Evolutionary conservation across 306 rosid species (phyloP).

Genomic region (Mimosa pudica): DNA sequence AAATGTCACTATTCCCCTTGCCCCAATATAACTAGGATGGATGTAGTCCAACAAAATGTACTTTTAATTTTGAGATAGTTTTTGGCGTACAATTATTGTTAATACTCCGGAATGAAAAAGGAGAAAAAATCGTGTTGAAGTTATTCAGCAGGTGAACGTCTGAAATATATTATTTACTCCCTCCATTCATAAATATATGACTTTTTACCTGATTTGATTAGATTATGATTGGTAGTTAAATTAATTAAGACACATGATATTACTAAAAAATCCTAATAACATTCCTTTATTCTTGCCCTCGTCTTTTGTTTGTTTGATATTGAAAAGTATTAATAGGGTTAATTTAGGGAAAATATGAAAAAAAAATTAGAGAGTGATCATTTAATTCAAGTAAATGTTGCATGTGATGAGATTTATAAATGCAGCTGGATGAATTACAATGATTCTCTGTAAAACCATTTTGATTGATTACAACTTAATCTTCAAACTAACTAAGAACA

Average conservation of each 20-base stretch:
- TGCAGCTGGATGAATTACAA: not conserved
- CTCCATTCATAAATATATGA: too few relatives aligned
- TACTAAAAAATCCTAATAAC: too few relatives aligned
- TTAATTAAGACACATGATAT: too few relatives aligned
- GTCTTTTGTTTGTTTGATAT: too few relatives aligned
- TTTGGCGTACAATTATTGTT: not conserved
- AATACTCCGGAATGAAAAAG: not conserved
- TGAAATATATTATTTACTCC: too few relatives aligned
- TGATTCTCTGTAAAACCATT: not conserved
- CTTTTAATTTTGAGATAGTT: not conserved
- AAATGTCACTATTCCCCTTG: not conserved
- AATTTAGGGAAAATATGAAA: too few relatives aligned
- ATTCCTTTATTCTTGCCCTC: too few relatives aligned
- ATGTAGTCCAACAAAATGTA: conserved; percentile 15
- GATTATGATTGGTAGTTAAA: too few relatives aligned
- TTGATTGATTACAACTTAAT: not conserved
- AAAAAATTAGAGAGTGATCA: not conserved
- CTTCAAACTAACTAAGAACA: not conserved
- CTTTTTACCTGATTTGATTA: too few relatives aligned
- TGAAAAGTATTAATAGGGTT: too few relatives aligned
- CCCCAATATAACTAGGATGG: not conserved
- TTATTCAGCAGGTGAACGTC: not conserved
- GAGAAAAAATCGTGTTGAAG: not conserved
- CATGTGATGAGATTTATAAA: not conserved
- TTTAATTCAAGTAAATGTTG: not conserved